These are phyloP conservation scores for Eremothecium coryli DNA, from an alignment of 1,139 yeast species.

Conservation along the genomic window DNA sequence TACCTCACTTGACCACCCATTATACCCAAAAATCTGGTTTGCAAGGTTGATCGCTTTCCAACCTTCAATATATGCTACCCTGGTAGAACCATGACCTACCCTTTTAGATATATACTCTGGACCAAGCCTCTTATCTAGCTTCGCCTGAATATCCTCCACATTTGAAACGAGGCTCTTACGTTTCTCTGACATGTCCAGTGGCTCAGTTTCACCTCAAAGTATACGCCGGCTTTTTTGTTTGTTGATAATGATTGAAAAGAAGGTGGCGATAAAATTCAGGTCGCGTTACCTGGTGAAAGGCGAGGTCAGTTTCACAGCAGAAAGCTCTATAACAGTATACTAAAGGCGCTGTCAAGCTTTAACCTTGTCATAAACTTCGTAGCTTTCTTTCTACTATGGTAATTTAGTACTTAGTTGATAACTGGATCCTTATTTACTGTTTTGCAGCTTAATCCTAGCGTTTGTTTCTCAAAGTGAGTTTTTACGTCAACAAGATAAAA, in stretches of 20 bases:
- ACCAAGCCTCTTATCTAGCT: conserved; percentile 60
- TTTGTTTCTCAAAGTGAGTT: too few relatives aligned
- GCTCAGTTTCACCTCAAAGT: background rate
- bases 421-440: too few relatives aligned
- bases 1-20: conserved; percentile 73
- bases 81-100: conserved; percentile 64
- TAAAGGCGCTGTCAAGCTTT: too few relatives aligned
- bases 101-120: conserved; percentile 84
- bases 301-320: background rate
- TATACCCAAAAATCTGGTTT: conserved; percentile 70
- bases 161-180: conserved; percentile 16
- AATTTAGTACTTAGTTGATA: too few relatives aligned
- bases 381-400: too few relatives aligned
- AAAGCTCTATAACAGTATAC: too few relatives aligned
- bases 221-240: background rate
- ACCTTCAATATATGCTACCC: conserved; percentile 68
- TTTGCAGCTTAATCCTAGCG: too few relatives aligned
- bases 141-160: conserved; percentile 29
- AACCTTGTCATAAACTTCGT: too few relatives aligned
- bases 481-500: too few relatives aligned
- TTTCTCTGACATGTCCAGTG: conserved; percentile 18
- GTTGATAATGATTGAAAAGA: background rate
- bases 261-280: conserved; percentile 5
- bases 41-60: conserved; percentile 75
- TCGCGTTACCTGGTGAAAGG: background rate